Evolutionary conservation across 768 basidiomycete species (phyloP).

Genomic region (Termitomyces heimii): DNA sequence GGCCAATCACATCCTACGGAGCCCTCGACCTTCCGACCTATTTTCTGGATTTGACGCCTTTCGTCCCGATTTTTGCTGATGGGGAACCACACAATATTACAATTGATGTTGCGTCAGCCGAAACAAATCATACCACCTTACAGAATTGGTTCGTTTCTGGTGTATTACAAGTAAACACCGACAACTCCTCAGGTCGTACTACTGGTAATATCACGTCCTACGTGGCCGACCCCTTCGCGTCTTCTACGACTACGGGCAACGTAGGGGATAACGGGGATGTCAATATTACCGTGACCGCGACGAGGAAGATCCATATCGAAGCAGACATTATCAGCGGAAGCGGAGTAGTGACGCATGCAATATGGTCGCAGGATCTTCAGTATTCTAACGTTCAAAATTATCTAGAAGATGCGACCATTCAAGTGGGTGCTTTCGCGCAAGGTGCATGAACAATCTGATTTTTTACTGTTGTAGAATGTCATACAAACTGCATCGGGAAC

Average conservation of each 20-base stretch:
- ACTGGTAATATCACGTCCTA: conserved; percentile 62
- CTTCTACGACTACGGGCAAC: conserved; percentile 41
- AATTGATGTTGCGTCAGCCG: conserved; percentile 70
- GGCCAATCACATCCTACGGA: conserved; percentile 73
- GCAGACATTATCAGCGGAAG: conserved; percentile 57
- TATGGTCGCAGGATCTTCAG: conserved; percentile 51
- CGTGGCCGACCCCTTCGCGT: conserved; percentile 49
- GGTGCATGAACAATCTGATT: not conserved
- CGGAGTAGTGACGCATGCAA: conserved; percentile 47
- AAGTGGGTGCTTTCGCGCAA: conserved; percentile 21
- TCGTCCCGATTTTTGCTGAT: conserved; percentile 63
- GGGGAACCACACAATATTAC: conserved; percentile 62
- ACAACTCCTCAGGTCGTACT: conserved; percentile 53
- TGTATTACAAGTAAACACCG: conserved; percentile 58
- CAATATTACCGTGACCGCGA: conserved; percentile 55
- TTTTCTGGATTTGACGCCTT: conserved; percentile 72
- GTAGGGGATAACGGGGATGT: conserved; percentile 38
- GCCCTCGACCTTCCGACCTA: conserved; percentile 76
- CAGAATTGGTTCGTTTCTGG: conserved; percentile 79
- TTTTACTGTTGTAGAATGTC: conserved; percentile 25
- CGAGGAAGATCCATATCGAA: conserved; percentile 52
- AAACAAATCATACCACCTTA: conserved; percentile 54
- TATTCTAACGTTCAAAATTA: conserved; percentile 64
- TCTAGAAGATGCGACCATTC: conserved; percentile 35
- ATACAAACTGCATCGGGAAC: conserved; percentile 32